Base-by-base conservation (phyloP, 768 basidiomycete species). In the Boletus sensibilis region DNA sequence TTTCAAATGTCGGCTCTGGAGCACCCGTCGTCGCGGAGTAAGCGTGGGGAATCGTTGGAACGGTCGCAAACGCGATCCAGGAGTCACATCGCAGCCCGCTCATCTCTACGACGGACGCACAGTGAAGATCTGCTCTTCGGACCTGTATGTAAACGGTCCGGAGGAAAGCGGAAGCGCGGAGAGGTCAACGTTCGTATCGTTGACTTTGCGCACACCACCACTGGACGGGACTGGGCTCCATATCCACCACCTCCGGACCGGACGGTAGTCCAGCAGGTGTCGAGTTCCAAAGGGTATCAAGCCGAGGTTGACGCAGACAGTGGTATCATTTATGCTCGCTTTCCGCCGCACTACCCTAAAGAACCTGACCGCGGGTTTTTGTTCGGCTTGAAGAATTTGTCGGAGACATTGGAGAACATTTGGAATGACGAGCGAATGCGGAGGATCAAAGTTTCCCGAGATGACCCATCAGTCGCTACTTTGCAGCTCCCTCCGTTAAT, bases 131-230 rank as follows among this genome's bases (percentile, higher is more conserved):
- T 92, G 27, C 79, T 91, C 43, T 70, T 82, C 18, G 88, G 87
- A 7, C 83, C 89, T 25, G 77, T 85, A 20, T 80, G 79, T 1
- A 84, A 85, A 69, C 83, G 86, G 41, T 79, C 81, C 14, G 76
- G 74, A 46, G 82, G 82, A n/a, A 83, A 83, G 51, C 84, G 86
- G 55, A 89, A 87, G 68, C 78, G 92, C 23, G 97, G 97, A 33
- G 96, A 97, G 69, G 83, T 98, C 57, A 93, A 92, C 68, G 90
- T 99, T 59, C 92, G 95, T 35, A 86, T 99, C 50, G 97, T 99
- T 53, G 97, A 99, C 74, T 99, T 99, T 74, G 97, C 96, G 13
- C 96, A 98, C 68, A 98, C 97, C 50, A 98, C 94, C 10, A 98
- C 95, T 2, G 97, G 97, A 13, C 80, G 81, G 23, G 97, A 99